Conservation (phyloP, 371 early-diverging fungal genomes). For the Mortierella sp. region DNA sequence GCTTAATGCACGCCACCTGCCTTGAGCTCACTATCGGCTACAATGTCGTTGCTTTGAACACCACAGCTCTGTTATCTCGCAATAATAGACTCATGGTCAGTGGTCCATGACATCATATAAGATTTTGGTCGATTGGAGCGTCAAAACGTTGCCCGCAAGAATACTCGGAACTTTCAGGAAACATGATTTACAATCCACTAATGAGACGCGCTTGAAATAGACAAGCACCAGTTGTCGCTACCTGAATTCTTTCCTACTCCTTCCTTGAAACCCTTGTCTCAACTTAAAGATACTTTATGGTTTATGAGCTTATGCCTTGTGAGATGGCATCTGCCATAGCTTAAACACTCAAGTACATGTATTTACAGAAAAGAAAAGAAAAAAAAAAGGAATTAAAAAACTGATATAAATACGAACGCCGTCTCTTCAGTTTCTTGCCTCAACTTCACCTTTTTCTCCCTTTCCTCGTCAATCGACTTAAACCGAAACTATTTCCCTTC, state of each 20-base stretch:
- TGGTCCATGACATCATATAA: too few relatives aligned
- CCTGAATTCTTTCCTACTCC: slow-evolving; percentile 19
- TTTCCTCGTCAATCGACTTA: too few relatives aligned
- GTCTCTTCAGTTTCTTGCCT: neutral
- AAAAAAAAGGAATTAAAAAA: neutral
- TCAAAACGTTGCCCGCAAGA: neutral
- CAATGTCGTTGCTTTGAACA: too few relatives aligned
- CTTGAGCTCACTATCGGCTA: too few relatives aligned
- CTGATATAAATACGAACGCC: neutral
- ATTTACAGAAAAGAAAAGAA: neutral
- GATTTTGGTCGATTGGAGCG: too few relatives aligned
- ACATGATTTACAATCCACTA: neutral
- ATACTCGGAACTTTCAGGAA: slow-evolving; percentile 6
- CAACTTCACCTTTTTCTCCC: neutral
- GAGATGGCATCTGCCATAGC: too few relatives aligned
- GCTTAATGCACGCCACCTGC: too few relatives aligned
- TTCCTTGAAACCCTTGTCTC: slow-evolving; percentile 12
- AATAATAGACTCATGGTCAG: too few relatives aligned
- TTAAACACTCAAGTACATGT: too few relatives aligned
- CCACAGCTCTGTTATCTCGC: too few relatives aligned
- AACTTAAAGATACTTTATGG: neutral
- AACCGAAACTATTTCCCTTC: too few relatives aligned
- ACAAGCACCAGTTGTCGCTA: neutral
- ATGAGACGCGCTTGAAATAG: neutral
- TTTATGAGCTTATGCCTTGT: too few relatives aligned